Evolutionary conservation across 164 flowering plant species (phyloP), one percentile per base, ranked within the genome.

Genomic region (Nymphaea colorata): DNA sequence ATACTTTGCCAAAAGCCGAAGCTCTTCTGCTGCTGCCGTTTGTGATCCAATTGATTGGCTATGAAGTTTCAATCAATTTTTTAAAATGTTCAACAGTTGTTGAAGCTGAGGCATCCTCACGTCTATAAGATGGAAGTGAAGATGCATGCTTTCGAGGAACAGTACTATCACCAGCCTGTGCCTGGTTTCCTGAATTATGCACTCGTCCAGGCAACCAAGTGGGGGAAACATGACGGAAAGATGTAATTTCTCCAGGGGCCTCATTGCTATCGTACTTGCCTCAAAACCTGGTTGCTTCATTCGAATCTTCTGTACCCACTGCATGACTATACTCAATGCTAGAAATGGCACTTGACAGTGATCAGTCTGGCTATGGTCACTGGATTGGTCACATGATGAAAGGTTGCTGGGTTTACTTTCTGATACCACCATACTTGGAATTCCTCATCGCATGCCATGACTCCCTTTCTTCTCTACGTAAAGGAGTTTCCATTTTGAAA

Each of bases 1-100:
- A 79, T 87, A 75, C 85, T 87, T 94, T 66, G 96, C 81, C 42
- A 94, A 87, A 70, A 77, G 82, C 64, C 98, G 82, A 45, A 94
- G 59, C 73, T 91, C 96, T 65, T 80, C 88, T 14, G 96, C 90
- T 73, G 96, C 93, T 17, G 72, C 61, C 41, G 82, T 83, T 80
- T 91, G 90, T 44, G 64, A 73, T 64, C 87, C 91, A 59, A 61
- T 74, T 14, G 88, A 82, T 63, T 64, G 78, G 72, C 85, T 87
- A 41, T 72, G 81, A 45, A 94, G 82, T 66, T 66, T 82, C 82
- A 67, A 90, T 80, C 71, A 94, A 75, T 65, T 80, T 77, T 70
- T 81, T 77, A 62, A 85, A 87, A 74, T 86, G 86, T 11, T 84
- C 76, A 68, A 73, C 61, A 66, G 89, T 74, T 4, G 64, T 61